These are phyloP conservation scores for Babesia gibsoni DNA, from an alignment of 169 alveolate species.

Conservation along the genomic window DNA sequence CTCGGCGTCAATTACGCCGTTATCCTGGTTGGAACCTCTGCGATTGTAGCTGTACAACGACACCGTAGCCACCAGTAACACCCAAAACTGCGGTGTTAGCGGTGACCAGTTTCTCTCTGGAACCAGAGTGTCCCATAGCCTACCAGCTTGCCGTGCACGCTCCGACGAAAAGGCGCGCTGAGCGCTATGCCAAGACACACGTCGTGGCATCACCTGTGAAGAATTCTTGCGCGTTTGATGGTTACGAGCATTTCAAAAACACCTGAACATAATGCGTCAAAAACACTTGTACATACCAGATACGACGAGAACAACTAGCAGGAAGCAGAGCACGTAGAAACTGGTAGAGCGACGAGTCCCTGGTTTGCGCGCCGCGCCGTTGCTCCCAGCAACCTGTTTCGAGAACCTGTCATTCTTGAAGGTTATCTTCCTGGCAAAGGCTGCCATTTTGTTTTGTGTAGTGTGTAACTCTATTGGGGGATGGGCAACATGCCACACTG, in stretches of 20 bases:
- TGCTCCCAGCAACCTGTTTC: slow-evolving; percentile 5
- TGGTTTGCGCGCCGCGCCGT: not conserved
- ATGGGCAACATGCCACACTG: no score
- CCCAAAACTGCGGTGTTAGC: slow-evolving; percentile 50
- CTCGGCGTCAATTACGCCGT: slow-evolving; percentile 16
- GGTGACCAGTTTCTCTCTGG: slow-evolving; percentile 61
- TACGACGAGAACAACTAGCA: slow-evolving; percentile 33
- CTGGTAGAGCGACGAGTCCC: slow-evolving; percentile 35
- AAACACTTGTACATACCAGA: slow-evolving; percentile 30
- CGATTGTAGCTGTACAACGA: slow-evolving; percentile 49
- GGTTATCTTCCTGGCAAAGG: slow-evolving; percentile 27
- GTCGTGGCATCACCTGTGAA: slow-evolving; percentile 9
- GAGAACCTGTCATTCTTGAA: slow-evolving; percentile 46
- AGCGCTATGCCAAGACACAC: not conserved
- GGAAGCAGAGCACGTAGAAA: slow-evolving; percentile 42
- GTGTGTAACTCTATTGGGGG: no score
- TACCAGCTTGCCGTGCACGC: slow-evolving; percentile 21
- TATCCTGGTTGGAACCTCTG: not conserved
- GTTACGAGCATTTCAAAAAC: slow-evolving; percentile 34
- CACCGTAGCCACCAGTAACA: slow-evolving; percentile 18
- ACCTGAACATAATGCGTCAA: not conserved
- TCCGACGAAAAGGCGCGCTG: slow-evolving; percentile 19
- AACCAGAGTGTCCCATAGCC: slow-evolving; percentile 53
- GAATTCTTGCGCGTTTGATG: slow-evolving; percentile 15
- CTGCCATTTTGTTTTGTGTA: slow-evolving; percentile 43